Evolutionary conservation across 2,329 filamentous ascomycete species (phyloP).

Genomic region (Beauveria sp.): DNA sequence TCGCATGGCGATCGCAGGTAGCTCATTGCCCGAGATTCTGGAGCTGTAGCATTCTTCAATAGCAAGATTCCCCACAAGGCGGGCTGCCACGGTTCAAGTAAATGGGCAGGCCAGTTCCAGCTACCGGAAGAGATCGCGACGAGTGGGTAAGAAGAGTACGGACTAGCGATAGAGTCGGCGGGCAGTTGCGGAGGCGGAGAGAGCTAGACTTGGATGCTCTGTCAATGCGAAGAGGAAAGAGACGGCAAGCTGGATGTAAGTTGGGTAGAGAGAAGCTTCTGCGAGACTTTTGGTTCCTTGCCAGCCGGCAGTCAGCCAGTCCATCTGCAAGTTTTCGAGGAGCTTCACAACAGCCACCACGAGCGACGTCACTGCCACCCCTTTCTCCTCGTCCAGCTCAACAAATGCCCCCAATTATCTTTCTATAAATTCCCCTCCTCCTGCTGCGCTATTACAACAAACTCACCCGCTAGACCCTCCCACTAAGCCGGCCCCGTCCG

Average conservation of each 20-base stretch:
- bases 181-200: slow-evolving; percentile 7
- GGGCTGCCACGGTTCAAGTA: slow-evolving; percentile 7
- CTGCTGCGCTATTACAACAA: not conserved
- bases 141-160: not conserved
- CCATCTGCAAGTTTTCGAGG: not conserved
- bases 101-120: not conserved
- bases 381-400: not conserved
- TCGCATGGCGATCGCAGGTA: slow-evolving; percentile 3
- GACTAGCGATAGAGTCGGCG: not conserved
- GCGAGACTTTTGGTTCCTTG: not conserved
- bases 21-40: not conserved
- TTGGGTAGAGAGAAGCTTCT: not conserved
- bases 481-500: slow-evolving; percentile 7
- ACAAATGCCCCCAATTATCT: not conserved
- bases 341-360: not conserved
- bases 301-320: not conserved
- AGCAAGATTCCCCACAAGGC: not conserved
- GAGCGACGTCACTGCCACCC: not conserved
- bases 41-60: not conserved
- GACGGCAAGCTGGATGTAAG: not conserved
- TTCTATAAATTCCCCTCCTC: not conserved
- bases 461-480: not conserved
- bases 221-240: not conserved
- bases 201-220: not conserved
- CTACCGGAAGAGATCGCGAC: slow-evolving; percentile 8